Evolutionary conservation across 2,329 filamentous ascomycete species (phyloP), one percentile per base, ranked within the genome.

Genomic region (Aspergillus fumigatiaffinis): DNA sequence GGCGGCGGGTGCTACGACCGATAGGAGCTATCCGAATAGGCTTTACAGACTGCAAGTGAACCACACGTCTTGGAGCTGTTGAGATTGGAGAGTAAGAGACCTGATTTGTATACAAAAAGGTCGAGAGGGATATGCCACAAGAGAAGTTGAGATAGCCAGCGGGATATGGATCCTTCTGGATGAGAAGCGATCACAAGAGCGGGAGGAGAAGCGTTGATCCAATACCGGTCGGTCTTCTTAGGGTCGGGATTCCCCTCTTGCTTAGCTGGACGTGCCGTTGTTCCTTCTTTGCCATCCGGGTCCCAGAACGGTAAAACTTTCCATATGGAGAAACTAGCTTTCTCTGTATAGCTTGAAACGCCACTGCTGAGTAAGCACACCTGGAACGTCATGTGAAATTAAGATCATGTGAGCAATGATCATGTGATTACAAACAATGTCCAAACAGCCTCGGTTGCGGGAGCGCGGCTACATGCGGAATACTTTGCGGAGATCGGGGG

Each of bases 401-500:
- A 1, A 3, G 1, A 20, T 23, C 41, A 44, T 12, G 21, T 20
- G 41, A 44, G 4, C 10, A 52, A 50, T 55, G 57, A 62, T 56
- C 54, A 59, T 58, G 53, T 62, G 58, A 55, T 41, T 3, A 29
- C 23, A 25, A 38, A 51, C 4, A 21, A 1, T 44, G 41, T 20
- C n/a, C 41, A 44, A 53, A 59, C 58, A 65, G 59, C 70, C 70
- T 71, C 69, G 70, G 70, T 58, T 55, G 62, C 61, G 61, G 65
- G 62, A 50, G 53, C 59, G 68, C 67, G 67, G 66, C 53, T 62
- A 57, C 60, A 60, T 58, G 62, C 63, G 67, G 67, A 60, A 54
- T 60, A 41, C 50, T 48, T 54, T 59, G 58, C 64, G 61, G 60
- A 58, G 54, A 50, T 54, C 20, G 52, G 21, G 21, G 44, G 38